These are phyloP conservation scores for Blumeriella jaapii DNA, from an alignment of 2,329 filamentous ascomycete species.

Conservation along the genomic window DNA sequence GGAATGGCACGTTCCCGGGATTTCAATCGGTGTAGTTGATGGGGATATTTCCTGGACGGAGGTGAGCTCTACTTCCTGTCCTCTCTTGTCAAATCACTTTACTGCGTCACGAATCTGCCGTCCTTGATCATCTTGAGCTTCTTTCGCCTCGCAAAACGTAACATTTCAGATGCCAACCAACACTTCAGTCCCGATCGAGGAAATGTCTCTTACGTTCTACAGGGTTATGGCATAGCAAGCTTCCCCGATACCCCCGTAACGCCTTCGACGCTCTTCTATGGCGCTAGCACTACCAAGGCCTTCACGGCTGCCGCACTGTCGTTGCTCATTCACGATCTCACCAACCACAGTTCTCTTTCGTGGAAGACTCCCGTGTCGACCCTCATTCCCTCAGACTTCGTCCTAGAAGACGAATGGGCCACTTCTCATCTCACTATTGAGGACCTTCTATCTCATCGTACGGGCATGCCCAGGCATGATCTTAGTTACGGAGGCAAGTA, in stretches of 20 bases:
- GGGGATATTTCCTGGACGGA: slow-evolving; percentile 32
- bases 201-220: background rate
- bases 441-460: slow-evolving; percentile 42
- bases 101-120: too few relatives aligned
- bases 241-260: slow-evolving; percentile 31
- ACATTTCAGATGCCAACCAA: background rate
- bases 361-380: slow-evolving; percentile 37
- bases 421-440: slow-evolving; percentile 41
- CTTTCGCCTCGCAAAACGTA: too few relatives aligned
- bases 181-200: background rate
- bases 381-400: slow-evolving; percentile 41
- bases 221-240: slow-evolving; percentile 32
- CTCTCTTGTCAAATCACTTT: too few relatives aligned
- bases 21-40: slow-evolving; percentile 38
- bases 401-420: slow-evolving; percentile 34
- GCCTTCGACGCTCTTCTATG: slow-evolving; percentile 41
- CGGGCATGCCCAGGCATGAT: slow-evolving; percentile 37
- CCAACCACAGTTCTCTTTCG: slow-evolving; percentile 28
- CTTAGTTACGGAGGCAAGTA: slow-evolving; percentile 23
- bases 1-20: slow-evolving; percentile 37
- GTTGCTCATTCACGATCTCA: slow-evolving; percentile 36
- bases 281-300: slow-evolving; percentile 45
- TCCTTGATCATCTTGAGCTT: too few relatives aligned
- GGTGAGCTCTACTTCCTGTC: slow-evolving; percentile 23
- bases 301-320: slow-evolving; percentile 39